Conservation (phyloP, 2,329 filamentous ascomycete genomes). For the Colletotrichum orchidophilum region DNA sequence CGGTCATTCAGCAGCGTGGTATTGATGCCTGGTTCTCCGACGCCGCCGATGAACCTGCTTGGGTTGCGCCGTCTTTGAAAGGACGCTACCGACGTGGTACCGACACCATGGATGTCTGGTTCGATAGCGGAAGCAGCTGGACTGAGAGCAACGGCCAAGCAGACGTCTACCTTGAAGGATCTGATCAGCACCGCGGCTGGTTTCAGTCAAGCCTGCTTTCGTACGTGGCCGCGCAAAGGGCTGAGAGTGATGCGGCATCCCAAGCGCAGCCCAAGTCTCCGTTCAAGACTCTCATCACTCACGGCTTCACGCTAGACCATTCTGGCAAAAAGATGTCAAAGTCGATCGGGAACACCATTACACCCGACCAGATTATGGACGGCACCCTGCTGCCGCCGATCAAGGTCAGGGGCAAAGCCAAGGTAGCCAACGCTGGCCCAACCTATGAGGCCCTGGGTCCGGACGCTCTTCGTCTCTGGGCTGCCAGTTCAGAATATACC, state of each 20-base stretch:
- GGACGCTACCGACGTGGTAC: slow-evolving; percentile 76
- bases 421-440: slow-evolving; percentile 41
- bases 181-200: slow-evolving; percentile 97
- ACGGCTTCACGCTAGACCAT: slow-evolving; percentile 92
- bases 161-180: slow-evolving; percentile 93
- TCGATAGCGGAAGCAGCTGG: slow-evolving; percentile 98
- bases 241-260: slow-evolving; percentile 40
- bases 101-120: slow-evolving; percentile 99
- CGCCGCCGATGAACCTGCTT: slow-evolving; percentile 75
- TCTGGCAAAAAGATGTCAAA: slow-evolving; percentile 99
- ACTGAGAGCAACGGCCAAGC: slow-evolving; percentile 67
- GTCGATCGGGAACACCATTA: slow-evolving; percentile 88
- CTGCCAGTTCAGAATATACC: slow-evolving; percentile 90
- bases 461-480: slow-evolving; percentile 91
- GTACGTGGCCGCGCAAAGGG: slow-evolving; percentile 72
- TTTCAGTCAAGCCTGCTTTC: slow-evolving; percentile 97
- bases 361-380: slow-evolving; percentile 84
- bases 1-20: slow-evolving; percentile 78
- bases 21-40: slow-evolving; percentile 98
- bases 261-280: slow-evolving; percentile 61
- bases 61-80: slow-evolving; percentile 75
- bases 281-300: slow-evolving; percentile 90
- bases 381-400: slow-evolving; percentile 79
- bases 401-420: slow-evolving; percentile 68
- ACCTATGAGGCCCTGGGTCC: slow-evolving; percentile 79